These are phyloP conservation scores for Nicotiana paniculata DNA, from an alignment of 257 asterid species.

Conservation along the genomic window DNA sequence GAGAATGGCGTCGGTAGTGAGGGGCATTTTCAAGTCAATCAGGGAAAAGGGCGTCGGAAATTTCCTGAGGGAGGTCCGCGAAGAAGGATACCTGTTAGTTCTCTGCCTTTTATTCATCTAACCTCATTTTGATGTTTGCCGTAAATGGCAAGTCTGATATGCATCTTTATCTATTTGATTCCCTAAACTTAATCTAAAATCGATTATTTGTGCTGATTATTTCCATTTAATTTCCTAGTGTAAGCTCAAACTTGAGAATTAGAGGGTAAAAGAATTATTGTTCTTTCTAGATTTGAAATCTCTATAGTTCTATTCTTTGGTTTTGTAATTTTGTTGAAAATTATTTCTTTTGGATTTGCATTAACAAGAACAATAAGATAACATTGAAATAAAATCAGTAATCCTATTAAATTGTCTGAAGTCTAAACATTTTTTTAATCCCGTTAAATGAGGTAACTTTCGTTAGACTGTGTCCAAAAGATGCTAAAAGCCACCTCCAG, in stretches of 20 bases:
- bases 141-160: neutral
- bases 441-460: too few species aligned
- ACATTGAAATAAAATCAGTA: neutral
- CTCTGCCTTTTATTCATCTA: neutral
- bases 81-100: constrained; percentile 78
- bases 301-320: constrained; percentile 6
- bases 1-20: constrained; percentile 67
- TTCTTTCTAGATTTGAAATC: constrained; percentile 9
- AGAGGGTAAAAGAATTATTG: neutral
- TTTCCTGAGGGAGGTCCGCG: constrained; percentile 54
- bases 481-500: too few species aligned
- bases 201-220: neutral
- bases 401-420: too few species aligned
- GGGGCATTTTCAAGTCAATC: constrained; percentile 58
- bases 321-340: neutral
- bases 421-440: too few species aligned
- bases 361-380: neutral
- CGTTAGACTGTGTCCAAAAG: too few species aligned
- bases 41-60: constrained; percentile 76
- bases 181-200: neutral
- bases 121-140: neutral
- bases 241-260: neutral
- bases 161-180: constrained; percentile 1
- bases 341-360: neutral
- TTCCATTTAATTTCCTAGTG: neutral